Percentiles rank a stretch among this genome's conserved stretches.
Evolutionary conservation across 2,329 filamentous ascomycete species (phyloP).

Genomic region (Fusarium albosuccineum): DNA sequence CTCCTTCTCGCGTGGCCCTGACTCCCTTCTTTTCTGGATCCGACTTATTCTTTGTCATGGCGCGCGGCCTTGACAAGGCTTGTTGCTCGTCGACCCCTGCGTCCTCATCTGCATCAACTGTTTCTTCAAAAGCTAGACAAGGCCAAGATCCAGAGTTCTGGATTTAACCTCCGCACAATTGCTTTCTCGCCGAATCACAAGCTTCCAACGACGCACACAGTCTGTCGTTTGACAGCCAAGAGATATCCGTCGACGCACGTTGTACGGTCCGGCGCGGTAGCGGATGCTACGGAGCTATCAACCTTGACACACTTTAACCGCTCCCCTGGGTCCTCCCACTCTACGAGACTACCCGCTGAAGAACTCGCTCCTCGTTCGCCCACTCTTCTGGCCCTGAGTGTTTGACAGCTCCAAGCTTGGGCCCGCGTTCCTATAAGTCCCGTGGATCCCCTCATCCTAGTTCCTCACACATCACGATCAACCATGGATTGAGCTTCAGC

Average conservation of each 20-base stretch:
- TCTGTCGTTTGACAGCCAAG: constrained; percentile 5
- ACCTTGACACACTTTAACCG: constrained; percentile 32
- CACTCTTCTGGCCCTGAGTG: background rate
- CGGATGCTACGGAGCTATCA: constrained; percentile 16
- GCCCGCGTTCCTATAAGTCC: constrained; percentile 23
- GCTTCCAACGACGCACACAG: constrained; percentile 36
- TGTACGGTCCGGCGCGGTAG: constrained; percentile 12
- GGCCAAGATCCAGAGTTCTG: constrained; percentile 20
- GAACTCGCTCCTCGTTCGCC: constrained; percentile 1
- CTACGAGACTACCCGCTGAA: constrained; percentile 10
- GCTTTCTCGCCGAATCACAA: constrained; percentile 37
- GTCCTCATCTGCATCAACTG: constrained; percentile 3
- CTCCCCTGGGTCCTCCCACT: constrained; percentile 19
- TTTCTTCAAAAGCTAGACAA: constrained; percentile 3
- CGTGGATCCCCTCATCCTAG: constrained; percentile 20
- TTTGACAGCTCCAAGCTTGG: constrained; percentile 14
- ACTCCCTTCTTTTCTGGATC: background rate
- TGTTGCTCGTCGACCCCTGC: background rate
- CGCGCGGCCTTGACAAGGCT: background rate
- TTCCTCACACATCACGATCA: constrained; percentile 10
- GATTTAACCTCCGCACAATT: background rate
- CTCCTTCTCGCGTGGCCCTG: constrained; percentile 13
- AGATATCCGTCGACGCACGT: constrained; percentile 14
- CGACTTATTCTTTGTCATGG: constrained; percentile 23
- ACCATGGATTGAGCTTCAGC: constrained; percentile 39